Conservation (phyloP, 768 basidiomycete species). For the Saitozyma sp. region DNA sequence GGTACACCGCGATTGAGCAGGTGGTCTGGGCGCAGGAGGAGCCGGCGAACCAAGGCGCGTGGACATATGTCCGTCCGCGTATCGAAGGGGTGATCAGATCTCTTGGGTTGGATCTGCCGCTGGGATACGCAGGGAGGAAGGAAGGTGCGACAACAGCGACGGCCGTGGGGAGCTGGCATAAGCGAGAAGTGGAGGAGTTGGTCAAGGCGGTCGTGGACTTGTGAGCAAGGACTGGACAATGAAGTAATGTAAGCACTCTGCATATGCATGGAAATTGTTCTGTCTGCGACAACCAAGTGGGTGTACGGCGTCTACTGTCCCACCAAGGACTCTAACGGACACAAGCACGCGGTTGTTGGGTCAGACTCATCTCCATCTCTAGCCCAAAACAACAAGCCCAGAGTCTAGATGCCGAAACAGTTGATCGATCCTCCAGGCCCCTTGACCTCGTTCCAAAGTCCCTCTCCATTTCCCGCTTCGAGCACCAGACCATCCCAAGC, state of each 20-base stretch:
- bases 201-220: slow-evolving; percentile 37
- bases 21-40: slow-evolving; percentile 79
- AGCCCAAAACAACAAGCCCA: no score
- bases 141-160: slow-evolving; percentile 75
- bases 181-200: slow-evolving; percentile 64
- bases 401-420: no score
- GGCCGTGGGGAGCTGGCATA: slow-evolving; percentile 70
- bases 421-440: no score
- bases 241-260: no score
- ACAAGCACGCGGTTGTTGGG: no score
- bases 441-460: no score
- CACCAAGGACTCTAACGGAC: no score
- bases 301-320: no score
- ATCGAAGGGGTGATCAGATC: slow-evolving; percentile 58
- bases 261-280: no score
- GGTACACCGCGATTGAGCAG: slow-evolving; percentile 57
- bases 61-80: slow-evolving; percentile 64
- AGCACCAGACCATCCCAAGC: slow-evolving; percentile 73
- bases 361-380: no score
- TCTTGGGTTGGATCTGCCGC: slow-evolving; percentile 8
- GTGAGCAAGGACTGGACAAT: no score
- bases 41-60: slow-evolving; percentile 82
- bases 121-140: slow-evolving; percentile 67
- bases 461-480: slow-evolving; percentile 47
- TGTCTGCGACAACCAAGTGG: no score